Percentiles rank a stretch among this genome's conserved stretches.
These are phyloP conservation scores for Paradendryphiella salina DNA, from an alignment of 2,329 filamentous ascomycete genomes.

Conservation along the genomic window DNA sequence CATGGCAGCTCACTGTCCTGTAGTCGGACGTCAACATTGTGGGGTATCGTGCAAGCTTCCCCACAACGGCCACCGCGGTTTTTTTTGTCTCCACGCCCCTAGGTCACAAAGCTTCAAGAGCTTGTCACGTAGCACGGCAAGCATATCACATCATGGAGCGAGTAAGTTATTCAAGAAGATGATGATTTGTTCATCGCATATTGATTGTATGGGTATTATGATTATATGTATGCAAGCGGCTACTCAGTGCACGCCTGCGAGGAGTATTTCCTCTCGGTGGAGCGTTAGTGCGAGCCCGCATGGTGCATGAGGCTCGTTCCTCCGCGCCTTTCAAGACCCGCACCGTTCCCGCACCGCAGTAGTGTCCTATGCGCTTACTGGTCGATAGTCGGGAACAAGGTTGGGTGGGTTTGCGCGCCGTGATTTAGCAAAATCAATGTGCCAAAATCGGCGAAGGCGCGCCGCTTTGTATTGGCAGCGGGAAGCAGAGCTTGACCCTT, in stretches of 20 bases:
- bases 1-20: conserved; percentile 20
- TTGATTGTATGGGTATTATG: neutral
- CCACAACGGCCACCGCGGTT: conserved; percentile 2
- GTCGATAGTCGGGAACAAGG: conserved; percentile 19
- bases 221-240: neutral
- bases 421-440: neutral
- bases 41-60: conserved; percentile 7
- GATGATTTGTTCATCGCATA: neutral
- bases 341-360: conserved; percentile 1
- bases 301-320: neutral
- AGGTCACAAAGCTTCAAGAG: neutral
- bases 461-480: neutral
- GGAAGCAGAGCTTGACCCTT: neutral
- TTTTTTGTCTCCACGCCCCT: neutral
- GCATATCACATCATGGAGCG: neutral
- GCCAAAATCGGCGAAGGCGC: neutral
- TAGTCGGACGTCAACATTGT: conserved; percentile 13
- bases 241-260: neutral
- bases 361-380: conserved; percentile 12
- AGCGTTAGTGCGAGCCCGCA: neutral
- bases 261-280: neutral
- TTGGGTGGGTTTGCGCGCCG: conserved; percentile 1
- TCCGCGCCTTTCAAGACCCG: neutral
- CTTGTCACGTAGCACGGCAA: neutral
- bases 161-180: too few species aligned